Evolutionary conservation across 768 basidiomycete genomes (phyloP).

Genomic region (Tephrocybe sp.): DNA sequence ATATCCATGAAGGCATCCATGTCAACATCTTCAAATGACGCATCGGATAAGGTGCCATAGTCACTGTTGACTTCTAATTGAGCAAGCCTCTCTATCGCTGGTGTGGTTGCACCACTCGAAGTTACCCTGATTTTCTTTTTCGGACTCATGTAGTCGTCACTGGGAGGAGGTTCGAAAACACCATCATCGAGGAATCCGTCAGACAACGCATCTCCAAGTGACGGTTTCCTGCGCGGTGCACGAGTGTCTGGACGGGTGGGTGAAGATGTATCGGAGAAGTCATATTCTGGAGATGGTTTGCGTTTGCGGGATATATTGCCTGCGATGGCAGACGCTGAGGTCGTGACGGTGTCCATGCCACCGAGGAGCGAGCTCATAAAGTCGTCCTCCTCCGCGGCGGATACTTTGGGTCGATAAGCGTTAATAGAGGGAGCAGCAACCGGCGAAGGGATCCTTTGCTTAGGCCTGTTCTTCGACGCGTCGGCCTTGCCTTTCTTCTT

Average conservation of each 20-base stretch:
- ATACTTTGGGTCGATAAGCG: slow-evolving; percentile 77
- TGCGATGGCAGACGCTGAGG: slow-evolving; percentile 30
- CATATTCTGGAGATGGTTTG: slow-evolving; percentile 55
- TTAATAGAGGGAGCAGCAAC: slow-evolving; percentile 62
- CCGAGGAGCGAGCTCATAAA: slow-evolving; percentile 86
- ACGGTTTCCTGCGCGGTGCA: slow-evolving; percentile 33
- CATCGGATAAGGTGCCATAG: slow-evolving; percentile 40
- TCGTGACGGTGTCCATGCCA: slow-evolving; percentile 56
- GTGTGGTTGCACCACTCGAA: slow-evolving; percentile 42
- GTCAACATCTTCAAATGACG: slow-evolving; percentile 53
- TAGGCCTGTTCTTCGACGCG: slow-evolving; percentile 37
- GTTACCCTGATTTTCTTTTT: slow-evolving; percentile 60
- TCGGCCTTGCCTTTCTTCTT: slow-evolving; percentile 46
- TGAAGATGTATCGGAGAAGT: slow-evolving; percentile 40
- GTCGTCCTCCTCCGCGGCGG: slow-evolving; percentile 81
- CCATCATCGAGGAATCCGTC: slow-evolving; percentile 43
- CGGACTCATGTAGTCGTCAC: slow-evolving; percentile 65
- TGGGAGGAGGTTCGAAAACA: slow-evolving; percentile 44
- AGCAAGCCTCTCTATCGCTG: slow-evolving; percentile 58
- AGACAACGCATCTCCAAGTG: slow-evolving; percentile 44
- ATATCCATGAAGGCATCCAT: slow-evolving; percentile 64
- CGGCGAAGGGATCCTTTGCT: slow-evolving; percentile 51
- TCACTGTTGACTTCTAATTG: slow-evolving; percentile 59
- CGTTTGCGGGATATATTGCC: slow-evolving; percentile 55
- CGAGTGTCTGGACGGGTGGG: slow-evolving; percentile 27